These are phyloP conservation scores for Achaetomiella virescens DNA, from an alignment of 495 filamentous ascomycete genomes.

Conservation along the genomic window DNA sequence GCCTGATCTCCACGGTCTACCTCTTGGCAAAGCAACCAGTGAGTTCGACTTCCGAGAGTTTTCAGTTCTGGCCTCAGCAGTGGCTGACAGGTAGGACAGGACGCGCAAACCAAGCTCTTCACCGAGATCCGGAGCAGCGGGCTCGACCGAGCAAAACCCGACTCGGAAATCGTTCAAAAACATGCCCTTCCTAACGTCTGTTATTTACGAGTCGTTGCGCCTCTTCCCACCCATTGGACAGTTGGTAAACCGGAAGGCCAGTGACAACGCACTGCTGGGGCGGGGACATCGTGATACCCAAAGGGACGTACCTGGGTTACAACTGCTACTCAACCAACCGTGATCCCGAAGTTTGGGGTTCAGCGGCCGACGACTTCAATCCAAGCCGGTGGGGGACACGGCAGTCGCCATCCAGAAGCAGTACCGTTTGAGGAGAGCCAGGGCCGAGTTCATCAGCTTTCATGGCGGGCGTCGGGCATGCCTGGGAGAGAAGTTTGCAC, in stretches of 20 bases:
- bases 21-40: slow-evolving; percentile 29
- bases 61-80: not conserved
- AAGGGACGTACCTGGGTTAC: slow-evolving; percentile 18
- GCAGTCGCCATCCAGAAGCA: slow-evolving; percentile 11
- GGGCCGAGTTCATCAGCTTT: slow-evolving; percentile 29
- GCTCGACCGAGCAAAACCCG: not conserved
- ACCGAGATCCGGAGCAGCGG: slow-evolving; percentile 2
- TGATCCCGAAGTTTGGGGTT: slow-evolving; percentile 10
- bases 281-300: slow-evolving; percentile 19
- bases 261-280: slow-evolving; percentile 20
- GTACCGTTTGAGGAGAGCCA: slow-evolving; percentile 16
- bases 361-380: slow-evolving; percentile 8
- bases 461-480: slow-evolving; percentile 30
- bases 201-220: slow-evolving; percentile 28
- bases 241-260: slow-evolving; percentile 29
- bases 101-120: slow-evolving; percentile 5
- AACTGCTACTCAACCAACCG: slow-evolving; percentile 20
- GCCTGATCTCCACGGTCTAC: slow-evolving; percentile 29
- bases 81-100: not conserved
- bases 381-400: slow-evolving; percentile 13
- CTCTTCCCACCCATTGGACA: slow-evolving; percentile 35
- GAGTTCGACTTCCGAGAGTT: not conserved
- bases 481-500: slow-evolving; percentile 26
- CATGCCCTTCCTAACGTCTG: slow-evolving; percentile 12
- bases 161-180: slow-evolving; percentile 2